phyloP scores from a whole-genome alignment of 2,329 filamentous ascomycete species.

The Colletotrichum higginsianum region DNA sequence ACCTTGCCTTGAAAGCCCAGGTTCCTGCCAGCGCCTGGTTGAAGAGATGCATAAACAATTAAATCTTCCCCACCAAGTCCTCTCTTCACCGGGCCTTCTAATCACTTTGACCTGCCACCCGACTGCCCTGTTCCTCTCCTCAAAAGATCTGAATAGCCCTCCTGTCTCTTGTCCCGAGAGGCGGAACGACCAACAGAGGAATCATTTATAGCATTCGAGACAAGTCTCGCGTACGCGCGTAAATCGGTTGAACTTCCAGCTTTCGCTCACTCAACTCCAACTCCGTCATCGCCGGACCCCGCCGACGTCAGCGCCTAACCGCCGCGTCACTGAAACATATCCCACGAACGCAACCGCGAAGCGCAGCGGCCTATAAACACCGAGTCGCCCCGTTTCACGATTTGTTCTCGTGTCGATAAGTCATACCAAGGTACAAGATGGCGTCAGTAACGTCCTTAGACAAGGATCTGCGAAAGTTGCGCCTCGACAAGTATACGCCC shows the following conservation, averaged over 20 bases:
- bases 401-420: not conserved
- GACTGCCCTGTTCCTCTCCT: slow-evolving; percentile 19
- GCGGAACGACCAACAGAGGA: slow-evolving; percentile 4
- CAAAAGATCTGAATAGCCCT: slow-evolving; percentile 22
- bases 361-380: slow-evolving; percentile 7
- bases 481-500: slow-evolving; percentile 93
- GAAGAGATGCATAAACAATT: slow-evolving; percentile 42
- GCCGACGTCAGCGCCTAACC: slow-evolving; percentile 42
- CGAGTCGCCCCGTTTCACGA: not conserved
- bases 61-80: slow-evolving; percentile 39
- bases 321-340: slow-evolving; percentile 38
- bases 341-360: slow-evolving; percentile 30
- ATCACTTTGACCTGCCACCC: slow-evolving; percentile 26
- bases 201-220: slow-evolving; percentile 14
- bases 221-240: slow-evolving; percentile 31
- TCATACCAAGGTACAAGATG: slow-evolving; percentile 67
- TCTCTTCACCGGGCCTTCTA: slow-evolving; percentile 28
- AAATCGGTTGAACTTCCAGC: slow-evolving; percentile 2
- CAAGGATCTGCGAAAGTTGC: slow-evolving; percentile 94
- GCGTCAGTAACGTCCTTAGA: slow-evolving; percentile 94
- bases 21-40: slow-evolving; percentile 34
- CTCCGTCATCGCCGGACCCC: slow-evolving; percentile 37
- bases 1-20: slow-evolving; percentile 11
- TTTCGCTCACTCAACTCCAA: slow-evolving; percentile 12
- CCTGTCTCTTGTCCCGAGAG: not conserved